phyloP scores from a whole-genome alignment of 2,329 filamentous ascomycete genomes.

The Diplodia sapinea region DNA sequence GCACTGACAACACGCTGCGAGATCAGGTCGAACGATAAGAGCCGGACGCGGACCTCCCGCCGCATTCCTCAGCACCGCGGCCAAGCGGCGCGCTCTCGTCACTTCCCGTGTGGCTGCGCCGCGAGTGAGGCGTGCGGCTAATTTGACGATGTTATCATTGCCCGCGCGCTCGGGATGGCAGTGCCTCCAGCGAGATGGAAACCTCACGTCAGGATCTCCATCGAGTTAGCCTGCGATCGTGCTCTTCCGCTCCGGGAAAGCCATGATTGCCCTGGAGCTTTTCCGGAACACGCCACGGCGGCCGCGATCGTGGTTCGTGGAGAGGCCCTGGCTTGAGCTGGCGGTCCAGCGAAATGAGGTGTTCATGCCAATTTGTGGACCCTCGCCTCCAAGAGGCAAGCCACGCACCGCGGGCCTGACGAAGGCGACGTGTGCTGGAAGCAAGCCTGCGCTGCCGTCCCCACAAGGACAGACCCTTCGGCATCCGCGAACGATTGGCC shows the following conservation, averaged over 20 bases:
- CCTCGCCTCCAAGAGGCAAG: slow-evolving; percentile 31
- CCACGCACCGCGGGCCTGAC: slow-evolving; percentile 29
- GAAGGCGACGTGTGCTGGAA: slow-evolving; percentile 22
- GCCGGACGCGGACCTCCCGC: neutral
- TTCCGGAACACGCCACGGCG: slow-evolving; percentile 29
- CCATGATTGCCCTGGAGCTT: slow-evolving; percentile 24
- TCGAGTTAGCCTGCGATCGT: slow-evolving; percentile 26
- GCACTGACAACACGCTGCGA: slow-evolving; percentile 15
- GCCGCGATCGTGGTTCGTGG: slow-evolving; percentile 30
- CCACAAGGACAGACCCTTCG: slow-evolving; percentile 32
- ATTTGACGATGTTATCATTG: slow-evolving; percentile 12
- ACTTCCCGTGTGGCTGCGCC: neutral
- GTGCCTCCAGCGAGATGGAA: slow-evolving; percentile 18
- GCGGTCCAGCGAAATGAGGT: slow-evolving; percentile 30
- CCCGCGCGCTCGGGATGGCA: slow-evolving; percentile 25
- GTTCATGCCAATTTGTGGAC: slow-evolving; percentile 32
- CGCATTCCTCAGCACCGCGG: neutral
- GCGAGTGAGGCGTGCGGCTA: slow-evolving; percentile 16
- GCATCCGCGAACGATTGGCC: slow-evolving; percentile 12
- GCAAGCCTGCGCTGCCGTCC: slow-evolving; percentile 24
- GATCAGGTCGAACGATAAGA: slow-evolving; percentile 27
- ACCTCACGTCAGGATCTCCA: slow-evolving; percentile 23
- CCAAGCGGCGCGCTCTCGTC: neutral
- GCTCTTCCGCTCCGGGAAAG: slow-evolving; percentile 28
- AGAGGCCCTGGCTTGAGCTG: slow-evolving; percentile 23